A percentile compares a stretch with the other conserved stretches of the same genome.
These are phyloP conservation scores for Tricholoma matsutake DNA, from an alignment of 768 basidiomycete genomes.

Conservation along the genomic window DNA sequence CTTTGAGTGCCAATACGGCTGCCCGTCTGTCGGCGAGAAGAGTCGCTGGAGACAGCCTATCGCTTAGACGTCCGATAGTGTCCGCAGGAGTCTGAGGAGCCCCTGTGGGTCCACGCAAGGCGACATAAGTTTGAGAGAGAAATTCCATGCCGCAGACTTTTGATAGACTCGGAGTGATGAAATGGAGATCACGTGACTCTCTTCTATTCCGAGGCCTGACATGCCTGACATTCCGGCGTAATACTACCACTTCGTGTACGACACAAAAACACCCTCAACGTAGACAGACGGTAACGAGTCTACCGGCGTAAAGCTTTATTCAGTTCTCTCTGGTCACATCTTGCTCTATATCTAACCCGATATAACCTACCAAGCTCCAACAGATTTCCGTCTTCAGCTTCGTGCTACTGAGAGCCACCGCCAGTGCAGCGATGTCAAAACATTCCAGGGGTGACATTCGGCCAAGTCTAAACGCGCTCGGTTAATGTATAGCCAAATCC, in stretches of 20 bases:
- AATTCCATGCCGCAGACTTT: too few relatives aligned
- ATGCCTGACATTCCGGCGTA: too few relatives aligned
- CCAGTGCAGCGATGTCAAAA: neutral
- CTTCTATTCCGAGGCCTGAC: neutral
- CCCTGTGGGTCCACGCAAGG: slow-evolving; percentile 79
- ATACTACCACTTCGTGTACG: too few relatives aligned
- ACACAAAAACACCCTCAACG: too few relatives aligned
- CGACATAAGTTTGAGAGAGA: slow-evolving; percentile 80
- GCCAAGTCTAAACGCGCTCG: neutral
- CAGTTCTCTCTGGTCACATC: neutral
- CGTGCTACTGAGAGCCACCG: neutral
- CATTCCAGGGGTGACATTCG: neutral
- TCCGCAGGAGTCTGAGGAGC: slow-evolving; percentile 81
- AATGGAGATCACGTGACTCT: slow-evolving; percentile 10
- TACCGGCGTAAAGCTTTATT: too few relatives aligned
- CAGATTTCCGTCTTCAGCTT: too few relatives aligned
- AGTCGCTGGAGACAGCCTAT: slow-evolving; percentile 86
- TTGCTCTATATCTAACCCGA: neutral
- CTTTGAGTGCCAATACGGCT: slow-evolving; percentile 91
- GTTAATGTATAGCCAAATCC: neutral
- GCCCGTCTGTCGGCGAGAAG: slow-evolving; percentile 90
- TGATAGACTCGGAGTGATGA: too few relatives aligned
- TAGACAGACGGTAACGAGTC: too few relatives aligned
- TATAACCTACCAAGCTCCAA: neutral
- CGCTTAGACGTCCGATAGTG: slow-evolving; percentile 84